Evolutionary conservation across 2,329 filamentous ascomycete species (phyloP), one percentile per base, ranked within the genome.

Genomic region (Aureobasidium musti): DNA sequence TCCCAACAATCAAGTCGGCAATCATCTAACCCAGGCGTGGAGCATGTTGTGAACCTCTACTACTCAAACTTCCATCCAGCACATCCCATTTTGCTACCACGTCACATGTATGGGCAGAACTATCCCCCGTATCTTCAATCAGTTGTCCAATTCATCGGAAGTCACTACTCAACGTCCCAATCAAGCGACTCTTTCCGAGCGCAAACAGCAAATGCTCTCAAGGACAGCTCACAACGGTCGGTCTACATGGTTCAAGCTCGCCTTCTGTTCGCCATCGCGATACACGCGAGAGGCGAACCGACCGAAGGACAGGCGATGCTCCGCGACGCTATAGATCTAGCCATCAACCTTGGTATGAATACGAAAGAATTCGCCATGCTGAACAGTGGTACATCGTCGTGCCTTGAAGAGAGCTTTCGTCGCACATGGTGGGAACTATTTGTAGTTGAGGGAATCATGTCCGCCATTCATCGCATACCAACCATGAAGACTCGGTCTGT

Each of bases 351-450:
- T 28, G 89, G 90, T 0, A 84, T 97, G 77, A 88, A 96, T 74
- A 86, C 85, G 8, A 82, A 85, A 57, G 82, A 84, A 0, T 96
- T 87, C 75, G 88, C 91, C 0, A 78, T 82, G 0, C 77, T 83
- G 6, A 82, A 91, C 71, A 88, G 89, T 19, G 81, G 83, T 33
- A 86, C 86, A 5, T 86, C 89, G 68, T 82, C 86, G 0, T 81
- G 92, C 2, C 75, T 93, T 2, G 91, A 93, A 74, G 93, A 97
- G 77, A 91, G 89, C 75, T 89, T 91, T 86, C 86, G 92, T 19
- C 84, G 93, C 67, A 97, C 92, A 1, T 97, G 92, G 92, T 97
- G 93, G 93, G 92, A 86, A 71, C 72, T 91, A 39, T 94, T 89
- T 74, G 85, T 91, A 19, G 85, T 91, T 14, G 92, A 96, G 74